These are phyloP conservation scores for Lodderomyces margitis DNA, from an alignment of 1,139 yeast genomes.

Conservation along the genomic window DNA sequence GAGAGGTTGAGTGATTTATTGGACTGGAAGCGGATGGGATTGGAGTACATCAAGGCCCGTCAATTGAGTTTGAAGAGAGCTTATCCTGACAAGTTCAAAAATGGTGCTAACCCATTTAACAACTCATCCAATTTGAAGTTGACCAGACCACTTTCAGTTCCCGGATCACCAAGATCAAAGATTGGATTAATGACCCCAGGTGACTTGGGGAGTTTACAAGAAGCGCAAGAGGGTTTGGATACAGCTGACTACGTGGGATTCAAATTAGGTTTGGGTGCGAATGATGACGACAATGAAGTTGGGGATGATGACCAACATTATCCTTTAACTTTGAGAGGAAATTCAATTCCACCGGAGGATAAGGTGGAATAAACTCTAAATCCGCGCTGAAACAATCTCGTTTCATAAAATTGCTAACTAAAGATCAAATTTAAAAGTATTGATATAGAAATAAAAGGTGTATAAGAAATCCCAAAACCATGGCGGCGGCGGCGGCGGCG, in stretches of 20 bases:
- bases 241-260: slow-evolving; percentile 83
- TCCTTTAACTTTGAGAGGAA: slow-evolving; percentile 48
- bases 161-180: slow-evolving; percentile 79
- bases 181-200: slow-evolving; percentile 91
- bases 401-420: no score
- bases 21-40: slow-evolving; percentile 98
- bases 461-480: no score
- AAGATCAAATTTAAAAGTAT: no score
- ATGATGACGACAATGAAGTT: slow-evolving; percentile 36
- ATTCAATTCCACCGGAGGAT: slow-evolving; percentile 37
- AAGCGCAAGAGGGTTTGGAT: slow-evolving; percentile 68
- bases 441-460: no score
- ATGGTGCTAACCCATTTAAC: slow-evolving; percentile 62
- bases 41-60: slow-evolving; percentile 93
- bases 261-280: slow-evolving; percentile 59
- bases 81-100: slow-evolving; percentile 80
- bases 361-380: background rate
- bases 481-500: no score
- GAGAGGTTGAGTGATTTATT: slow-evolving; percentile 89
- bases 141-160: slow-evolving; percentile 90
- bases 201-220: slow-evolving; percentile 94
- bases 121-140: slow-evolving; percentile 59
- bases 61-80: slow-evolving; percentile 90
- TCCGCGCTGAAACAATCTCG: no score
- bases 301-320: slow-evolving; percentile 29